Evolutionary conservation across 805 yeast species (phyloP).

Genomic region (Lachancea lanzarotensis): DNA sequence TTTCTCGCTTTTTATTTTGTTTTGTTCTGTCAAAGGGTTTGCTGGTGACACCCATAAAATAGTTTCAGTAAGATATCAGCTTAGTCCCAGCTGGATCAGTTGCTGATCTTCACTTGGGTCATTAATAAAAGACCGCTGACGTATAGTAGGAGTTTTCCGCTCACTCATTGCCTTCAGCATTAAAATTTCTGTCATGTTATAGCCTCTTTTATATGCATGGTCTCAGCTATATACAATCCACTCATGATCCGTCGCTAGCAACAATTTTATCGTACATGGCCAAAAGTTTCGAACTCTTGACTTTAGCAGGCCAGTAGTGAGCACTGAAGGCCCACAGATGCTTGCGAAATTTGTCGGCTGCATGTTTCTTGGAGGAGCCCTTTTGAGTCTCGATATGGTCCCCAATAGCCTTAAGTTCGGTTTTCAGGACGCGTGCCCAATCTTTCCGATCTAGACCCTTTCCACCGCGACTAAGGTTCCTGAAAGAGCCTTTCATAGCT

Average conservation of each 20-base stretch:
- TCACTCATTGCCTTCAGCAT: too few species aligned
- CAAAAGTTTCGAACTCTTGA: constrained; percentile 62
- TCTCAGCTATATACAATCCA: not conserved
- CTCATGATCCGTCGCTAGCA: constrained; percentile 3
- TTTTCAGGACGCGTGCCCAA: constrained; percentile 66
- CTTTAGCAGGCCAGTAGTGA: constrained; percentile 81
- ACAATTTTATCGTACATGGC: constrained; percentile 65
- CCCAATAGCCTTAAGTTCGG: constrained; percentile 67
- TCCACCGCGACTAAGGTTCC: constrained; percentile 62
- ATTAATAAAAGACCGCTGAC: too few species aligned
- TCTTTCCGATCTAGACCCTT: constrained; percentile 68
- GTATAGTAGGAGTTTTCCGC: too few species aligned
- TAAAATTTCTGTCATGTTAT: not conserved
- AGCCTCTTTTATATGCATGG: not conserved
- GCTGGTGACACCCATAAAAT: too few species aligned
- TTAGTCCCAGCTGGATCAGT: too few species aligned
- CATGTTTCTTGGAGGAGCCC: constrained; percentile 21
- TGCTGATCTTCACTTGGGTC: too few species aligned
- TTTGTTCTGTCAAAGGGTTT: too few species aligned
- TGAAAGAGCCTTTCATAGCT: constrained; percentile 61
- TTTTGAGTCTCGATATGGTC: constrained; percentile 51
- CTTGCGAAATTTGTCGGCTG: constrained; percentile 40
- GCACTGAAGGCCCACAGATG: constrained; percentile 84
- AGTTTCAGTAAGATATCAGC: too few species aligned
- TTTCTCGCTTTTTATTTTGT: too few species aligned